phyloP scores from a whole-genome alignment of 768 basidiomycete genomes.

The Leccinellum albellum region DNA sequence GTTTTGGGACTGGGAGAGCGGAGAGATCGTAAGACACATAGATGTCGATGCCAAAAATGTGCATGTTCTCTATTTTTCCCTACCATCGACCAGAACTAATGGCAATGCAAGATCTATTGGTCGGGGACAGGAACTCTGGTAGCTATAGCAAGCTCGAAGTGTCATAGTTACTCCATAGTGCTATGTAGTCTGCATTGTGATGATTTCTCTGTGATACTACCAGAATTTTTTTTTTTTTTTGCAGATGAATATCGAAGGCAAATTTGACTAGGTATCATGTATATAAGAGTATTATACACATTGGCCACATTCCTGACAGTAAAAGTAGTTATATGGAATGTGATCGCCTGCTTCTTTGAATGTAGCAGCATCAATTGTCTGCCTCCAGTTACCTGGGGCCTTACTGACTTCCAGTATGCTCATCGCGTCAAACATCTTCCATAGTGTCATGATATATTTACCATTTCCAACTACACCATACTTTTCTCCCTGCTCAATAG shows the following conservation, averaged over 20 bases:
- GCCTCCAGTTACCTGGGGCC: not conserved
- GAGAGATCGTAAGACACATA: constrained; percentile 88
- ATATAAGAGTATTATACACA: not conserved
- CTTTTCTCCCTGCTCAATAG: not conserved
- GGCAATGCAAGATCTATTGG: constrained; percentile 68
- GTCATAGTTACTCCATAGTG: too few species aligned
- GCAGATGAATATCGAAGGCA: too few species aligned
- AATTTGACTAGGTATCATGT: too few species aligned
- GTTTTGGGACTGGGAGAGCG: constrained; percentile 99
- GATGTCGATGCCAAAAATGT: constrained; percentile 95
- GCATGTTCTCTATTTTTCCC: constrained; percentile 24
- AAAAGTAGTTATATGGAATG: not conserved
- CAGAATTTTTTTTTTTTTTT: too few species aligned
- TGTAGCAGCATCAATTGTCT: not conserved
- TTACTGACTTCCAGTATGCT: not conserved
- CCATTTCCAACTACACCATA: not conserved
- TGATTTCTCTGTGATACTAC: too few species aligned
- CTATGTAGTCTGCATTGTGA: too few species aligned
- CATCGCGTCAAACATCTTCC: not conserved
- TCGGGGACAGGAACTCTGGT: constrained; percentile 87
- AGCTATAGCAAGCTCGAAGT: constrained; percentile 84
- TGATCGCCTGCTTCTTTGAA: not conserved
- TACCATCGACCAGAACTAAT: not conserved
- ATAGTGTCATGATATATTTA: not conserved
- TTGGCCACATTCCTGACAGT: not conserved